Evolutionary conservation across 768 basidiomycete genomes (phyloP).

Genomic region (Leccinum rimulosum): DNA sequence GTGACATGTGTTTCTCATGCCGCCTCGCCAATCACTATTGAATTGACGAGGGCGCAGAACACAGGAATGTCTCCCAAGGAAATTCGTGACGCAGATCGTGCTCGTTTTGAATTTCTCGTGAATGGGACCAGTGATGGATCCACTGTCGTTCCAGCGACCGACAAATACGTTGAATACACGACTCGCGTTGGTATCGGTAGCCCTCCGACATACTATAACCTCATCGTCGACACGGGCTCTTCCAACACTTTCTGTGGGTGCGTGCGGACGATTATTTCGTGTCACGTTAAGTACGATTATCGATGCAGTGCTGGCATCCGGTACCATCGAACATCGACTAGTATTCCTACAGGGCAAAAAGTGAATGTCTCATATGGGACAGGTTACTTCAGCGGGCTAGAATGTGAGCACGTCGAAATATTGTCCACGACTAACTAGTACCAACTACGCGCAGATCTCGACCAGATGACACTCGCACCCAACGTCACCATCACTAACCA

Average conservation of each 20-base stretch:
- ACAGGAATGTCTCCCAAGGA: conserved; percentile 9
- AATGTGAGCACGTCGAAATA: conserved; percentile 22
- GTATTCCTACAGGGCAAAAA: conserved; percentile 22
- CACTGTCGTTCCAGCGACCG: conserved; percentile 12
- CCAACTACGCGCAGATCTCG: conserved; percentile 15
- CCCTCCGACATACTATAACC: conserved; percentile 27
- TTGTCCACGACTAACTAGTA: neutral
- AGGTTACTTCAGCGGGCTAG: conserved; percentile 32
- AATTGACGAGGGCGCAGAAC: conserved; percentile 10
- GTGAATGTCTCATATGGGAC: conserved; percentile 14
- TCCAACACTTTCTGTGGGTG: conserved; percentile 31
- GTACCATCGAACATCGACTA: conserved; percentile 24
- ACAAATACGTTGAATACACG: conserved; percentile 16
- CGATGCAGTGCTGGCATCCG: conserved; percentile 16
- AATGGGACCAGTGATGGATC: neutral
- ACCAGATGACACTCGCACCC: conserved; percentile 25
- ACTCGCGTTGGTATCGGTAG: conserved; percentile 24
- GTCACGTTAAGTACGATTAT: neutral
- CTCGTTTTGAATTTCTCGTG: conserved; percentile 11
- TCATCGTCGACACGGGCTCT: conserved; percentile 33
- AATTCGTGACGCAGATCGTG: conserved; percentile 16
- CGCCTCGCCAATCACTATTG: neutral
- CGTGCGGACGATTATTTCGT: neutral
- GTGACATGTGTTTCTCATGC: conserved; percentile 9
- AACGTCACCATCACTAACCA: conserved; percentile 27